Evolutionary conservation across 2,329 filamentous ascomycete species (phyloP).

Genomic region (Diaporthe caulivora): DNA sequence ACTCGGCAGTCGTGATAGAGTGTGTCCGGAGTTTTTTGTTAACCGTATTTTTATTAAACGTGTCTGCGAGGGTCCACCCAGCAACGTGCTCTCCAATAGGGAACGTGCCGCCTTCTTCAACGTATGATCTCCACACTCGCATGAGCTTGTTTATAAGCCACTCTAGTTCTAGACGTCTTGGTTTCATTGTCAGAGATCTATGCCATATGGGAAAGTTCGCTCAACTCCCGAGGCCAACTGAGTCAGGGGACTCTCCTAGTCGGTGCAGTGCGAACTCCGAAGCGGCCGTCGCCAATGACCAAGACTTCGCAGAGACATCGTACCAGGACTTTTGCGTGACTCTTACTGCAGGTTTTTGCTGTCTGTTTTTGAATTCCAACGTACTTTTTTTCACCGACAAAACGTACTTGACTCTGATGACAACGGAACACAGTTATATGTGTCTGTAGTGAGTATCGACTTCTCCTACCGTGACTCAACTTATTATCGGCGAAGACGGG

Average conservation of each 20-base stretch:
- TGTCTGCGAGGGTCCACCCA: neutral
- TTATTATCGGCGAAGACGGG: neutral
- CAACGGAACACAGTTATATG: neutral
- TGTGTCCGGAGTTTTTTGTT: neutral
- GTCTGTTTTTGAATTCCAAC: neutral
- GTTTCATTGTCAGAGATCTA: neutral
- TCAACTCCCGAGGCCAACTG: slow-evolving; percentile 10
- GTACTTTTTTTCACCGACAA: neutral
- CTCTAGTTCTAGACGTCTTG: neutral
- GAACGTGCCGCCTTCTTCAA: neutral
- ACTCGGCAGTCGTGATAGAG: neutral
- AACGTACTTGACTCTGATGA: neutral
- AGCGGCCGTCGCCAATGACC: neutral
- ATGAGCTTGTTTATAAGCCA: slow-evolving; percentile 19
- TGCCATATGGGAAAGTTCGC: neutral
- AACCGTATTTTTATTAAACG: neutral
- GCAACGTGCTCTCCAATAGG: neutral
- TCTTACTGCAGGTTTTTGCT: too few relatives aligned
- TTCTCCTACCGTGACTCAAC: neutral
- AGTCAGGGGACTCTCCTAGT: neutral
- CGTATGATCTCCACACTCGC: slow-evolving; percentile 12
- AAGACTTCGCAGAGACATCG: neutral
- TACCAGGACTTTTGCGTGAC: neutral
- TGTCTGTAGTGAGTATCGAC: neutral
- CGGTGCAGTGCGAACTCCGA: neutral